Evolutionary conservation across 306 rosid genomes (phyloP).

Genomic region (Rosa multiflora): DNA sequence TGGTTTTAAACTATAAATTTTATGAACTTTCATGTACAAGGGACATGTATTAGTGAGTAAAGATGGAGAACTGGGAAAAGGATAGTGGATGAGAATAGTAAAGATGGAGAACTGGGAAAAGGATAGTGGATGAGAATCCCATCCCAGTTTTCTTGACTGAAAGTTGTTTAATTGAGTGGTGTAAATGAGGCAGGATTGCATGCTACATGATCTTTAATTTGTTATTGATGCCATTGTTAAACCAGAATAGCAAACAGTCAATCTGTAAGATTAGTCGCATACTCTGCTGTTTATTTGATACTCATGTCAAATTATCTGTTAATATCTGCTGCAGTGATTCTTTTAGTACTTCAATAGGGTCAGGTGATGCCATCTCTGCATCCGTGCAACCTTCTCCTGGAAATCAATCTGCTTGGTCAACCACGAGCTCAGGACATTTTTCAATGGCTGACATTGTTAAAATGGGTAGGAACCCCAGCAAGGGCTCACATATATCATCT

Average conservation of each 20-base stretch:
- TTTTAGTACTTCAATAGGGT: slow-evolving; percentile 31
- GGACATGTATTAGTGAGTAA: neutral
- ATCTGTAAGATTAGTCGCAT: neutral
- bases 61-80: neutral
- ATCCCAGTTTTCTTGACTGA: neutral
- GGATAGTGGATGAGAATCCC: no score
- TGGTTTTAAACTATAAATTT: neutral
- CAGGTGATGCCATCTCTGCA: slow-evolving; percentile 31
- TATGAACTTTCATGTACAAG: neutral
- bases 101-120: no score
- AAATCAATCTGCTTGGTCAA: slow-evolving; percentile 31
- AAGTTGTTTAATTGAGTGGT: slow-evolving; percentile 2
- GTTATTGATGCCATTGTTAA: neutral
- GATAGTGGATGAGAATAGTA: no score
- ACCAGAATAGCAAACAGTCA: neutral
- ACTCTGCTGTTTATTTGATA: neutral
- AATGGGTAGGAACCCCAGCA: slow-evolving; percentile 39
- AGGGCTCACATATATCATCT: slow-evolving; percentile 20
- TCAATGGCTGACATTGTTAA: slow-evolving; percentile 71
- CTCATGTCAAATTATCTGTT: slow-evolving; percentile 13
- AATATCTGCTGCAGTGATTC: slow-evolving; percentile 56
- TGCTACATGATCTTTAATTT: neutral
- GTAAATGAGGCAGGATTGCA: neutral
- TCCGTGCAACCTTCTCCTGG: slow-evolving; percentile 37
- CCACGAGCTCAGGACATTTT: slow-evolving; percentile 44